Evolutionary conservation across 352 stramenopile genomes (phyloP).

Genomic region (Phytophthora pluvialis): DNA sequence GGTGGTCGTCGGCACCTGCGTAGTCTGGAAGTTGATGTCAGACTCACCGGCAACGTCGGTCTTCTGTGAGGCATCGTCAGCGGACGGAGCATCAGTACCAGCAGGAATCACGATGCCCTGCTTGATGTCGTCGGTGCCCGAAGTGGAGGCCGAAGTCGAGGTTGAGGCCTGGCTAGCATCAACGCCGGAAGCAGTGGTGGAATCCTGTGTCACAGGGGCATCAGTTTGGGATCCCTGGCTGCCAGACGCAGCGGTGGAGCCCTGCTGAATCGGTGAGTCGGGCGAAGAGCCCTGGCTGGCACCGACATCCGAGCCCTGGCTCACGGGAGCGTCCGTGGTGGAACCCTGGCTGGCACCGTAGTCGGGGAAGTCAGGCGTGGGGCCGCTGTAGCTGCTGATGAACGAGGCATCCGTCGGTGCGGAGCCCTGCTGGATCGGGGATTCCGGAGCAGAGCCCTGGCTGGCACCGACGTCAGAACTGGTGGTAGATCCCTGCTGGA

Average conservation of each 20-base stretch:
- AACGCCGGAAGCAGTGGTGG: slow-evolving; percentile 3
- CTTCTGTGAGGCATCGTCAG: slow-evolving; percentile 7
- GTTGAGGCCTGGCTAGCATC: slow-evolving; percentile 14
- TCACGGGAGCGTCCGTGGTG: not conserved
- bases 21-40: slow-evolving; percentile 11
- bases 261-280: slow-evolving; percentile 8
- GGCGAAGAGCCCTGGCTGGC: slow-evolving; percentile 11
- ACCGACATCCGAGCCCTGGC: slow-evolving; percentile 6
- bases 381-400: slow-evolving; percentile 7
- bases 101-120: slow-evolving; percentile 17
- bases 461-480: slow-evolving; percentile 6
- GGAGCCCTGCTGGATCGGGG: slow-evolving; percentile 12
- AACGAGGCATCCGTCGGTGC: slow-evolving; percentile 1
- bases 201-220: slow-evolving; percentile 9
- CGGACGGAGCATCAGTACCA: slow-evolving; percentile 1
- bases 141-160: slow-evolving; percentile 8
- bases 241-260: slow-evolving; percentile 3
- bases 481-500: slow-evolving; percentile 15
- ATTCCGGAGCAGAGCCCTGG: slow-evolving; percentile 16
- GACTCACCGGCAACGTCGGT: slow-evolving; percentile 17
- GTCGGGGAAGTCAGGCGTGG: slow-evolving; percentile 4
- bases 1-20: slow-evolving; percentile 5
- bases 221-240: slow-evolving; percentile 5
- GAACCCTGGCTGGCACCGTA: slow-evolving; percentile 8
- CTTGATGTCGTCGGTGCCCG: slow-evolving; percentile 13